Evolutionary conservation across 305 asterid genomes (phyloP).

Genomic region (Andrographis paniculata): DNA sequence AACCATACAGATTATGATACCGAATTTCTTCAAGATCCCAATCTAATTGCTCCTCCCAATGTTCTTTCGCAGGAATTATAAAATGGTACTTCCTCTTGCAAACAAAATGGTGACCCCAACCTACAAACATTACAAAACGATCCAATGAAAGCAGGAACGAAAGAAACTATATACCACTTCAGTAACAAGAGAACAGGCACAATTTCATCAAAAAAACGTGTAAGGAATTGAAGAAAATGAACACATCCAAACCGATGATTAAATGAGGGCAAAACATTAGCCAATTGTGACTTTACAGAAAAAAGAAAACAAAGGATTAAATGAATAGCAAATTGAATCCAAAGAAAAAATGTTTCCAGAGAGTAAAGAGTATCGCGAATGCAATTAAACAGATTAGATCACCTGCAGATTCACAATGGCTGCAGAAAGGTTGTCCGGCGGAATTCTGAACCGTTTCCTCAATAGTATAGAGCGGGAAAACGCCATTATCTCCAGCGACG

Average conservation of each 20-base stretch:
- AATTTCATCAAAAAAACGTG: slow-evolving; percentile 3
- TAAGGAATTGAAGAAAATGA: too few species aligned
- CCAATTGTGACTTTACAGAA: background rate
- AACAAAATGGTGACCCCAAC: slow-evolving; percentile 88
- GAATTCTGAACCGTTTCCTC: slow-evolving; percentile 48
- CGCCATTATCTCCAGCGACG: slow-evolving; percentile 27
- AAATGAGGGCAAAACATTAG: background rate
- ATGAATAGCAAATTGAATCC: background rate
- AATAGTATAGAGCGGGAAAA: slow-evolving; percentile 48
- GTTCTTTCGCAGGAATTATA: slow-evolving; percentile 45
- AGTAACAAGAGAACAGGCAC: background rate
- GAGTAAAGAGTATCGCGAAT: background rate
- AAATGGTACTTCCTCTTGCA: slow-evolving; percentile 61
- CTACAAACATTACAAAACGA: slow-evolving; percentile 19
- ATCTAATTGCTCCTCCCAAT: slow-evolving; percentile 37
- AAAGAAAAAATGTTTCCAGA: background rate
- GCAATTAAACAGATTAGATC: too few species aligned
- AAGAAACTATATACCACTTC: background rate
- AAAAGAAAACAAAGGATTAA: background rate
- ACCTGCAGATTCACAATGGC: slow-evolving; percentile 61
- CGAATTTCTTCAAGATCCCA: slow-evolving; percentile 27
- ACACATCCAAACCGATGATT: too few species aligned
- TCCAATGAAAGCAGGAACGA: background rate
- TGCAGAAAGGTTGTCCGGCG: slow-evolving; percentile 42
- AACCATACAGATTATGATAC: slow-evolving; percentile 47